Conservation (phyloP, 2,329 filamentous ascomycete genomes). For the Penicillium palitans region DNA sequence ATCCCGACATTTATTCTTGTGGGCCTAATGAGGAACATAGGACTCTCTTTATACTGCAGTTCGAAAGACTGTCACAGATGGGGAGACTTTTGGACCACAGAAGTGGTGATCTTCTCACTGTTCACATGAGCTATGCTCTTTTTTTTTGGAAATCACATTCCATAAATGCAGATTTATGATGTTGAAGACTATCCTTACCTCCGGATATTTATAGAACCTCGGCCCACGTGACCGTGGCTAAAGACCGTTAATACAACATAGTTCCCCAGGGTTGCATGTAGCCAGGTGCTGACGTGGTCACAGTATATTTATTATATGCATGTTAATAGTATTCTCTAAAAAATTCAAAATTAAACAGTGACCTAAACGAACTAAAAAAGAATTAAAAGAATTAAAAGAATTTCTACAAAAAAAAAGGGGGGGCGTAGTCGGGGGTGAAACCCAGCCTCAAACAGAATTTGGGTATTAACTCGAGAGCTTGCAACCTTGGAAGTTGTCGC, state of each 20-base stretch:
- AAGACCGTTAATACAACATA: neutral
- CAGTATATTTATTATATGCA: neutral
- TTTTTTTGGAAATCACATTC: neutral
- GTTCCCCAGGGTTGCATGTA: neutral
- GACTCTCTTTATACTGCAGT: slow-evolving; percentile 17
- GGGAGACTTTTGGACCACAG: slow-evolving; percentile 18
- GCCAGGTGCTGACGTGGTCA: slow-evolving; percentile 3
- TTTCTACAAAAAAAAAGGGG: neutral
- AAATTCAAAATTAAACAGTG: neutral
- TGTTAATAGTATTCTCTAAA: neutral
- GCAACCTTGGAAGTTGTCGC: neutral
- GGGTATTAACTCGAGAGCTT: slow-evolving; percentile 14
- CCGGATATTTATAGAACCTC: neutral
- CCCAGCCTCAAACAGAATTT: slow-evolving; percentile 14
- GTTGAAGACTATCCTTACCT: neutral
- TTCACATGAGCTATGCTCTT: too few species aligned
- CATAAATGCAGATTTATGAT: neutral
- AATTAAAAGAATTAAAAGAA: neutral
- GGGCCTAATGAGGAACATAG: neutral
- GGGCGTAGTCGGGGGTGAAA: neutral
- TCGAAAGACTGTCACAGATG: slow-evolving; percentile 17
- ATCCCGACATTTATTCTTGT: neutral
- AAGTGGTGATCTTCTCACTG: slow-evolving; percentile 1
- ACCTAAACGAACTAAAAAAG: neutral
- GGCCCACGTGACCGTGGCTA: neutral